Percentiles rank a stretch among this genome's conserved stretches.
phyloP scores from a whole-genome alignment of 805 yeast species.

The Wickerhamiella hasegawae region DNA sequence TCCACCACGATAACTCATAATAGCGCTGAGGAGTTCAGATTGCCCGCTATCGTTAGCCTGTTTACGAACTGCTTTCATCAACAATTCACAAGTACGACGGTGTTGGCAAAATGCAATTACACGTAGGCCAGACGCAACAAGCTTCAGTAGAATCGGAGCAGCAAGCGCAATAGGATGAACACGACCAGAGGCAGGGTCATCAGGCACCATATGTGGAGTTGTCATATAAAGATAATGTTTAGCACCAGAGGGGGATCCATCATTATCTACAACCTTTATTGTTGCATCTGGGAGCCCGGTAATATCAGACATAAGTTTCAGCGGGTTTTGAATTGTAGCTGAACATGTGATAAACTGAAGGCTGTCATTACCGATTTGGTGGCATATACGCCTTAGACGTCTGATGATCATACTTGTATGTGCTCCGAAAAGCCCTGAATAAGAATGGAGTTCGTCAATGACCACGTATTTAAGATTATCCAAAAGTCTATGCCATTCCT shows the following conservation, averaged over 20 bases:
- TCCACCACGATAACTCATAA: slow-evolving; percentile 93
- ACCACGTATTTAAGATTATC: slow-evolving; percentile 52
- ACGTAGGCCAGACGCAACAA: slow-evolving; percentile 48
- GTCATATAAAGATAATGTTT: slow-evolving; percentile 71
- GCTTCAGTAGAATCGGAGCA: slow-evolving; percentile 52
- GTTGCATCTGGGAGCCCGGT: slow-evolving; percentile 42
- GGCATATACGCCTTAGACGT: slow-evolving; percentile 52
- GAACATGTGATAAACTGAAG: slow-evolving; percentile 76
- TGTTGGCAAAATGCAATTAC: slow-evolving; percentile 85
- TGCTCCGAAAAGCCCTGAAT: slow-evolving; percentile 82
- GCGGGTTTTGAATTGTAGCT: slow-evolving; percentile 74
- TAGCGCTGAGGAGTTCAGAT: slow-evolving; percentile 36
- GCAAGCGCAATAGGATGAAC: slow-evolving; percentile 61
- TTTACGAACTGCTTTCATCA: slow-evolving; percentile 71
- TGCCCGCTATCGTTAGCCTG: slow-evolving; percentile 24
- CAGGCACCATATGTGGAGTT: slow-evolving; percentile 52
- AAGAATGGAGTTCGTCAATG: slow-evolving; percentile 73
- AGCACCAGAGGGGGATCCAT: slow-evolving; percentile 80
- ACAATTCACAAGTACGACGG: slow-evolving; percentile 67
- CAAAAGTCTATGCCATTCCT: slow-evolving; percentile 57
- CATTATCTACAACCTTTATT: slow-evolving; percentile 45
- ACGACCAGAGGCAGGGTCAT: slow-evolving; percentile 42
- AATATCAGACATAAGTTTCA: slow-evolving; percentile 50
- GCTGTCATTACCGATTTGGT: slow-evolving; percentile 33
- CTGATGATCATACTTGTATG: slow-evolving; percentile 80